Conservation (phyloP, 2,329 filamentous ascomycete genomes). For the Paraconiothyrium sp. region DNA sequence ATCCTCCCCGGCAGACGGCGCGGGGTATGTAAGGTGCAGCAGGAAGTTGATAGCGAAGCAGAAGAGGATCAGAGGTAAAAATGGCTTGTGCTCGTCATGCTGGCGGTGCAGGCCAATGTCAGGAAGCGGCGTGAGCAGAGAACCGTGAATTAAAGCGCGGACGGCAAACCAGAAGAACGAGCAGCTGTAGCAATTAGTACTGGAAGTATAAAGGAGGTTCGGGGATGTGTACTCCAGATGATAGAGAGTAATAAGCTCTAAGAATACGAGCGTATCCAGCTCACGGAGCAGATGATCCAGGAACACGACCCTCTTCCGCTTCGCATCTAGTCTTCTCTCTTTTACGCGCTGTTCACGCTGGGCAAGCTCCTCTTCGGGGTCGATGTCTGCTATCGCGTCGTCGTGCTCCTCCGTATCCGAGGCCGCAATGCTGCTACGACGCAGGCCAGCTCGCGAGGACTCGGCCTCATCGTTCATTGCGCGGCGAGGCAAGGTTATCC, state of each 20-base stretch:
- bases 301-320: conserved; percentile 47
- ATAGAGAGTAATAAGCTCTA: conserved; percentile 69
- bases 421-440: conserved; percentile 27
- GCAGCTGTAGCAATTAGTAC: conserved; percentile 56
- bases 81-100: conserved; percentile 61
- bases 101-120: conserved; percentile 56
- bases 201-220: conserved; percentile 8
- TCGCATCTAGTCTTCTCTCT: conserved; percentile 44
- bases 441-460: conserved; percentile 44
- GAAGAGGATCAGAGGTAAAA: conserved; percentile 62
- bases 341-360: conserved; percentile 27
- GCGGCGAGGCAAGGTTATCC: conserved; percentile 26
- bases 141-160: conserved; percentile 64
- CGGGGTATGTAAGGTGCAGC: conserved; percentile 57
- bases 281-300: conserved; percentile 66
- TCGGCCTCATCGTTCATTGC: conserved; percentile 53
- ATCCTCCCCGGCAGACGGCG: conserved; percentile 57
- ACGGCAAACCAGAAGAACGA: conserved; percentile 66
- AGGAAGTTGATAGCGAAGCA: conserved; percentile 66
- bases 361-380: conserved; percentile 28
- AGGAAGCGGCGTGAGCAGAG: conserved; percentile 68
- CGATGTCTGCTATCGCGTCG: conserved; percentile 20
- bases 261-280: conserved; percentile 68
- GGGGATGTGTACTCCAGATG: conserved; percentile 67
- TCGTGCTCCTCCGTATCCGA: conserved; percentile 24